A percentile compares a stretch with the other conserved stretches of the same genome.
These are phyloP conservation scores for Clarireedia monteithiana DNA, from an alignment of 2,329 filamentous ascomycete genomes.

Conservation along the genomic window DNA sequence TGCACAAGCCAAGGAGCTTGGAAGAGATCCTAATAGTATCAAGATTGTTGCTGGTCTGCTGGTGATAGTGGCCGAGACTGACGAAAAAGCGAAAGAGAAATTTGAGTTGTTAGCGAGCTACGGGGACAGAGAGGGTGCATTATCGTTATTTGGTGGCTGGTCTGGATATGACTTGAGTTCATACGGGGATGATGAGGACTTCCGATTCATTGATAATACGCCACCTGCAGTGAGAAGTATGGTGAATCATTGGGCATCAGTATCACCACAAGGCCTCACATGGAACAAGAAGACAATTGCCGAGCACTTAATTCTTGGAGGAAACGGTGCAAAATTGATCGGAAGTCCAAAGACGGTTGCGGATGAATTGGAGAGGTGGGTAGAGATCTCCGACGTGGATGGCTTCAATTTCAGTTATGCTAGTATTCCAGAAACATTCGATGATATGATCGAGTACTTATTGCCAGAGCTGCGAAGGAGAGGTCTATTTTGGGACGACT, in stretches of 20 bases:
- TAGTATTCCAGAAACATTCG: slow-evolving; percentile 56
- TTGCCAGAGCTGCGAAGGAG: slow-evolving; percentile 54
- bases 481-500: slow-evolving; percentile 45
- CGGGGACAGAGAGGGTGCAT: slow-evolving; percentile 56
- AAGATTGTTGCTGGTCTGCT: slow-evolving; percentile 62
- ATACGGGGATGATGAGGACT: slow-evolving; percentile 56
- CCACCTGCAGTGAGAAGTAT: slow-evolving; percentile 41
- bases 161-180: slow-evolving; percentile 57
- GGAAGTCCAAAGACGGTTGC: slow-evolving; percentile 20
- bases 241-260: slow-evolving; percentile 38
- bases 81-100: slow-evolving; percentile 59
- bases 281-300: slow-evolving; percentile 31
- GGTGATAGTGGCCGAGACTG: slow-evolving; percentile 55
- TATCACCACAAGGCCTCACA: slow-evolving; percentile 26
- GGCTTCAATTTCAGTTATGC: slow-evolving; percentile 24
- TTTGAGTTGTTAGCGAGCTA: slow-evolving; percentile 53
- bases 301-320: slow-evolving; percentile 22
- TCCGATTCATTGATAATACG: slow-evolving; percentile 43
- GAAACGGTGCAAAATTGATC: slow-evolving; percentile 21
- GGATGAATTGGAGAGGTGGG: slow-evolving; percentile 23
- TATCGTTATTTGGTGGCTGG: slow-evolving; percentile 68
- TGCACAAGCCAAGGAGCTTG: slow-evolving; percentile 38
- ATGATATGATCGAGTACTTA: slow-evolving; percentile 58
- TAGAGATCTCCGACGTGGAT: slow-evolving; percentile 22
- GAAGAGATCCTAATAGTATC: slow-evolving; percentile 51